Base-by-base conservation (phyloP, 148 eudicot species). In the Rhododendron mucronatum region DNA sequence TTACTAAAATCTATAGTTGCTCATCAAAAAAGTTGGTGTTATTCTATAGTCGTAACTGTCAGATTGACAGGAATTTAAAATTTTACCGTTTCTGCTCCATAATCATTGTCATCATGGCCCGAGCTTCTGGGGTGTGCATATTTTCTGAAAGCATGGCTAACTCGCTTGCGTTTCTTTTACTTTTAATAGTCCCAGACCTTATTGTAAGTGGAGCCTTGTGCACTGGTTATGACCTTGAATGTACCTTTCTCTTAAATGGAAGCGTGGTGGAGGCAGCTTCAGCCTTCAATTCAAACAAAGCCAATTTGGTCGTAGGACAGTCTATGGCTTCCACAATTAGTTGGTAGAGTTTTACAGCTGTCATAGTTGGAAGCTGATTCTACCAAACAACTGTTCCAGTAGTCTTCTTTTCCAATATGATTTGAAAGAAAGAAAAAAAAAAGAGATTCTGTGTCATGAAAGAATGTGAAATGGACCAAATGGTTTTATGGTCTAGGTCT, bases 251-350 rank as follows among this genome's bases (percentile, higher is more conserved):
- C 20, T 35, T 37, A 10, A 20, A 35, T 23, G 15, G 20, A 28
- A 12, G 30, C 41, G 39, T 55, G 71, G 18, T 63, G 5, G 59
- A 39, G 4, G 51, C 20, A n/a, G 13, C 74, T 63, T 63, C 69
- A 63, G 69, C 69, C 69, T 63, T 65, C 76, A 65, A 65, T 26
- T 44, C 76, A 61, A 83, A 63, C 35, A 18, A 63, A 83, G 84
- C 30, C 75, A 65, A 39, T 44, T 39, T 65, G 53, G 53, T 65
- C n/a, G 6, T 44, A 26, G 44, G 51, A 65, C 65, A 33, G 73
- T 82, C 35, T 33, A 55, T 28, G 48, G 20, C 53, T 21, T 82
- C 33, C 48, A 39, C 7, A 13, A 57, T 26, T 45, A 59, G 23
- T 57, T 20, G 16, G n/a, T 81, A 15, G 11, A 8, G 20, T 82